Evolutionary conservation across 495 filamentous ascomycete species (phyloP).

Genomic region (Talaromyces stipitatus): DNA sequence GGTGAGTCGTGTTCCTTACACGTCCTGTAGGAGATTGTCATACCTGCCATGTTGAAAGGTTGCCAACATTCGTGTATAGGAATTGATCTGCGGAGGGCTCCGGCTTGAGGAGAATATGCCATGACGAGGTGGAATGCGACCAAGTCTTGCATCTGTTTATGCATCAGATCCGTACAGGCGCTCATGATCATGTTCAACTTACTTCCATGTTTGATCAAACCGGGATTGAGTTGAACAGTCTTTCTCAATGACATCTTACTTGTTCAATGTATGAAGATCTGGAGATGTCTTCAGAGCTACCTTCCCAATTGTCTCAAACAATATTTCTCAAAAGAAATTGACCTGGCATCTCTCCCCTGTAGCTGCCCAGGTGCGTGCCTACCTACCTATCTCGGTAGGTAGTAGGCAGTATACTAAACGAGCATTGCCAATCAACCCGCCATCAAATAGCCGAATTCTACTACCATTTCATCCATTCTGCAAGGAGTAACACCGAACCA

Average conservation of each 20-base stretch:
- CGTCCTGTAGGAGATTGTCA: background rate
- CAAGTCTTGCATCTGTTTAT: background rate
- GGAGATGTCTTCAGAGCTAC: no score
- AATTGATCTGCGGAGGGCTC: background rate
- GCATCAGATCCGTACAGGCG: background rate
- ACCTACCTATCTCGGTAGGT: no score
- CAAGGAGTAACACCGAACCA: no score
- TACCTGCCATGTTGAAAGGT: background rate
- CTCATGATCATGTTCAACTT: background rate
- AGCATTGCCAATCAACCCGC: no score
- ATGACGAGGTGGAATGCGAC: background rate
- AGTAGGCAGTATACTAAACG: no score
- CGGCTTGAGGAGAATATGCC: background rate
- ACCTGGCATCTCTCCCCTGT: no score
- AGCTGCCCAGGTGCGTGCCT: no score
- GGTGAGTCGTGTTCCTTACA: background rate
- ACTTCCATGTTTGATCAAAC: background rate
- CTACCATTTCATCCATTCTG: no score
- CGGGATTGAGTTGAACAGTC: background rate
- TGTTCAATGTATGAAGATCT: background rate
- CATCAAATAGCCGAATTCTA: no score
- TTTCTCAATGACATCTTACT: background rate
- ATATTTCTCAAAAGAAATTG: background rate
- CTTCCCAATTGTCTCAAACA: no score
- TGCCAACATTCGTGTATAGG: background rate